Conservation (phyloP, 371 early-diverging fungal genomes). For the Lichtheimia hyalospora region DNA sequence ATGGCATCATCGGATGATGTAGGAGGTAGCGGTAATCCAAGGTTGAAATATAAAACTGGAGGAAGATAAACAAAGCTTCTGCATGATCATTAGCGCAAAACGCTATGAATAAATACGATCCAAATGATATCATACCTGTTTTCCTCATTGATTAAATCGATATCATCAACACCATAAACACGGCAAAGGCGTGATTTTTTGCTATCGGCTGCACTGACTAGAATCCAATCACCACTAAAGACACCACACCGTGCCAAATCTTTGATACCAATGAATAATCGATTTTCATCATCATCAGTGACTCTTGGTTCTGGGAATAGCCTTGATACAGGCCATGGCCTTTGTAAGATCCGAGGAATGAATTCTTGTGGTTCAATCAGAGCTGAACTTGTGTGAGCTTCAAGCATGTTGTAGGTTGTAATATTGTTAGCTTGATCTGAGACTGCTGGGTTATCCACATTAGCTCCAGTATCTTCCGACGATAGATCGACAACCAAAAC, state of each 20-base stretch:
- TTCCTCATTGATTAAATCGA: slow-evolving; percentile 14
- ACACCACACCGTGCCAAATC: slow-evolving; percentile 64
- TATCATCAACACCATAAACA: slow-evolving; percentile 37
- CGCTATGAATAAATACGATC: not conserved
- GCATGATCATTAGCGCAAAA: not conserved
- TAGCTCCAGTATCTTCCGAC: slow-evolving; percentile 17
- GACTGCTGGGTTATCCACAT: slow-evolving; percentile 41
- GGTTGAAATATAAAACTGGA: slow-evolving; percentile 62
- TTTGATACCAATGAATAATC: slow-evolving; percentile 57
- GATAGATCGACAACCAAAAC: slow-evolving; percentile 29
- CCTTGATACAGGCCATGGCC: slow-evolving; percentile 48
- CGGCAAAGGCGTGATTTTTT: slow-evolving; percentile 52
- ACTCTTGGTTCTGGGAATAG: slow-evolving; percentile 53
- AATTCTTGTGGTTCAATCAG: slow-evolving; percentile 38
- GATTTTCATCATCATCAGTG: slow-evolving; percentile 57
- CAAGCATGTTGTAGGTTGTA: slow-evolving; percentile 16
- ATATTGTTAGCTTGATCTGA: slow-evolving; percentile 15
- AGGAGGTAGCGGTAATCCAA: slow-evolving; percentile 50
- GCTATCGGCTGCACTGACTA: slow-evolving; percentile 32
- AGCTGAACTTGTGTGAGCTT: slow-evolving; percentile 18
- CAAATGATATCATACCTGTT: not conserved
- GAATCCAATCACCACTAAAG: slow-evolving; percentile 78
- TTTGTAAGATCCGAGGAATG: slow-evolving; percentile 31
- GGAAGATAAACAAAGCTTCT: slow-evolving; percentile 41
- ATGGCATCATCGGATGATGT: slow-evolving; percentile 17